These are phyloP conservation scores for Ascochyta pisi DNA, from an alignment of 2,329 filamentous ascomycete genomes.

Conservation along the genomic window DNA sequence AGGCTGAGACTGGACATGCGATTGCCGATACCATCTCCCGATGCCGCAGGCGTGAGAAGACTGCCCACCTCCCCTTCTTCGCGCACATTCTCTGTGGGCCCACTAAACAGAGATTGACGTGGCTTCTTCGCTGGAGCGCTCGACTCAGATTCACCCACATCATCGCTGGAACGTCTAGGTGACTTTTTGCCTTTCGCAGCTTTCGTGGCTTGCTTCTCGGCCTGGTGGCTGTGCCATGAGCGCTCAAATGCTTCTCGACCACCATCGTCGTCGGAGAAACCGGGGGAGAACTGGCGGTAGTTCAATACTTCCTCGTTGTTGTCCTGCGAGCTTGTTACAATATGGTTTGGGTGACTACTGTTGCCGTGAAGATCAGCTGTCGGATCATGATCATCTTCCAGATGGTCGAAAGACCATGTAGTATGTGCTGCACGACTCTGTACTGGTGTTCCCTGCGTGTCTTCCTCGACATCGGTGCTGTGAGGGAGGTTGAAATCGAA, in stretches of 20 bases:
- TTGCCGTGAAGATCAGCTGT: neutral
- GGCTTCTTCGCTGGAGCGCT: constrained; percentile 19
- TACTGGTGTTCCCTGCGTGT: neutral
- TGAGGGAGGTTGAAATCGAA: constrained; percentile 25
- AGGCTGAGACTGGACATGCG: constrained; percentile 24
- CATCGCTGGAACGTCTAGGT: constrained; percentile 13
- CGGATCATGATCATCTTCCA: neutral
- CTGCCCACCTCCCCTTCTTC: neutral
- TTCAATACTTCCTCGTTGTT: neutral
- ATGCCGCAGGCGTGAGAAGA: neutral
- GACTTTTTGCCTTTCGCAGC: constrained; percentile 12
- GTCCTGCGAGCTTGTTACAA: neutral
- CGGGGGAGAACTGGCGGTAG: constrained; percentile 7
- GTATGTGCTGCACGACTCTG: neutral
- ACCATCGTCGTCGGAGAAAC: constrained; percentile 27
- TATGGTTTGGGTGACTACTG: neutral
- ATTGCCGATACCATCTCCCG: constrained; percentile 9
- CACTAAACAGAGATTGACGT: constrained; percentile 27
- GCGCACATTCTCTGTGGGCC: neutral
- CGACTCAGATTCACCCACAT: constrained; percentile 3
- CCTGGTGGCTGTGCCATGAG: constrained; percentile 6
- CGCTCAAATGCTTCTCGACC: constrained; percentile 16
- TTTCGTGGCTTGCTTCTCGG: neutral
- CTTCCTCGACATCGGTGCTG: constrained; percentile 6
- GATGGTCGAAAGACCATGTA: neutral